phyloP scores from a whole-genome alignment of 169 alveolate species.

The Perkinsus olseni region DNA sequence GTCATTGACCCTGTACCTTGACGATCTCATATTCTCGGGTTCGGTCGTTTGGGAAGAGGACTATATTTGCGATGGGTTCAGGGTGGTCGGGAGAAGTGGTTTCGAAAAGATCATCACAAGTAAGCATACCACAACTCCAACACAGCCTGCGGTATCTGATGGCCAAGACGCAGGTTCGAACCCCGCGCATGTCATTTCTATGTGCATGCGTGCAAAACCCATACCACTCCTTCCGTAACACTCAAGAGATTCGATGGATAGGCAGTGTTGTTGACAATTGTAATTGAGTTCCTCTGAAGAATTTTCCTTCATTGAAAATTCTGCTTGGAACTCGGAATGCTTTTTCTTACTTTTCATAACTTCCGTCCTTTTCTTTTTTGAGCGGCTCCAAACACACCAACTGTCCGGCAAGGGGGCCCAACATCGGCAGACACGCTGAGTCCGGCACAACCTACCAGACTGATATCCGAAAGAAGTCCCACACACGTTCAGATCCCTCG shows the following conservation, averaged over 20 bases:
- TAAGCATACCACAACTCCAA: neutral
- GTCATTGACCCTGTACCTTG: neutral
- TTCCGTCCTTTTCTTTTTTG: neutral
- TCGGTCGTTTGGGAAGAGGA: neutral
- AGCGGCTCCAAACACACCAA: neutral
- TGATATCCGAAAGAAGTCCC: neutral
- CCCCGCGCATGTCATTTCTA: neutral
- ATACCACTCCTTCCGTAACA: neutral
- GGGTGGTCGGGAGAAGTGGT: neutral
- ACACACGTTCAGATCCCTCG: too few species aligned
- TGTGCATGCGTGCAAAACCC: neutral
- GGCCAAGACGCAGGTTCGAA: neutral
- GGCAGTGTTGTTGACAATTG: neutral
- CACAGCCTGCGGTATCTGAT: neutral
- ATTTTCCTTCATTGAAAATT: neutral
- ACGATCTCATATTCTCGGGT: neutral
- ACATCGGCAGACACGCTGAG: neutral
- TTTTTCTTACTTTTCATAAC: neutral
- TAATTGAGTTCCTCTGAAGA: neutral
- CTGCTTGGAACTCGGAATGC: neutral
- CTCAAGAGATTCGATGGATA: neutral
- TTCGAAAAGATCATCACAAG: neutral
- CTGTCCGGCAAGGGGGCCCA: neutral
- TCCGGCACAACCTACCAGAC: neutral
- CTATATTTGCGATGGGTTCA: neutral